Evolutionary conservation across 2,329 filamentous ascomycete genomes (phyloP), one percentile per base, ranked within the genome.

Genomic region (Phoma herbarum): DNA sequence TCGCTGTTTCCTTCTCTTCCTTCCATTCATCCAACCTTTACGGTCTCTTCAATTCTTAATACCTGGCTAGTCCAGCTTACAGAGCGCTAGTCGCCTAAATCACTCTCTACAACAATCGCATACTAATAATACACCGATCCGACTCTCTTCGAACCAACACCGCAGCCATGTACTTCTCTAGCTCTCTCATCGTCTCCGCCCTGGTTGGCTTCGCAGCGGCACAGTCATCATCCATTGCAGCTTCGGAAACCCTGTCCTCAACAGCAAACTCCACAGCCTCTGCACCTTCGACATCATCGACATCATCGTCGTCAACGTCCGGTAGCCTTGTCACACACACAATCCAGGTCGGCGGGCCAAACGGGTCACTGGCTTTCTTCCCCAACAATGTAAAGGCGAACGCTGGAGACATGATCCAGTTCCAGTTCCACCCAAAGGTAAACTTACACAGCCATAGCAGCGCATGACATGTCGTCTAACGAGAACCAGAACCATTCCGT

Each of bases 401-500:
- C n/a, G 78, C 81, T 2, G 90, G 91, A 63, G 82, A 83, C 60
- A 75, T 80, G 45, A 75, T 86, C 46, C 81, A 84, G 64, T 85
- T 85, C 73, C 81, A 84, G 64, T 85, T 84, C 71, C 78, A 79
- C 55, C 77, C 80, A 3, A 77, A 79, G 73, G 79, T 81, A 71
- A 22, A 52, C 60, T 18, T 10, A 11, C 33, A 45, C 16, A 23
- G 29, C 10, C 12, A 18, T 39, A 25, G n/a, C 4, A n/a, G 10
- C 11, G 16, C 11, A 10, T 35, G 16, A 29, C 29, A 16, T 5
- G 3, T 29, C 63, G 3, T 33, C 65, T 73, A 42, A 68, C 33
- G 18, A 25, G 28, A 4, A 25, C 25, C 52, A 78, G 62, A 93
- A 93, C 82, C 91, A 94, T 84, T 93, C 90, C 49, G 86, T 93